Evolutionary conservation across 495 filamentous ascomycete genomes (phyloP).

Genomic region (Pyronema domesticum): DNA sequence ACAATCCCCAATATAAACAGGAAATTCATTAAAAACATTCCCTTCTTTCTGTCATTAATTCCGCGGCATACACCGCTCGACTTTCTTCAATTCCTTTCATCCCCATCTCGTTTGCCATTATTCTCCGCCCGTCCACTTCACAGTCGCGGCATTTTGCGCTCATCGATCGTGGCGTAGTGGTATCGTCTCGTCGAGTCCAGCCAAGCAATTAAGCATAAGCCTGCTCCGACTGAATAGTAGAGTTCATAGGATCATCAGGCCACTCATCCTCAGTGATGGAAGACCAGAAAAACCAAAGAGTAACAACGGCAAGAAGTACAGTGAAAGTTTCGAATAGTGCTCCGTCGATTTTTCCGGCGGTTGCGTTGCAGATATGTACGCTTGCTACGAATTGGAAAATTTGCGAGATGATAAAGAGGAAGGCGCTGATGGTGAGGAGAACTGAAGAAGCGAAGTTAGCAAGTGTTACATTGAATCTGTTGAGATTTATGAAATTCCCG

Average conservation of each 20-base stretch:
- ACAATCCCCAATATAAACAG: no score
- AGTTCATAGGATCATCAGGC: slow-evolving; percentile 35
- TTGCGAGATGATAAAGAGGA: slow-evolving; percentile 81
- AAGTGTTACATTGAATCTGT: not conserved
- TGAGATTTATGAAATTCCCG: slow-evolving; percentile 56
- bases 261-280: slow-evolving; percentile 99
- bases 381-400: slow-evolving; percentile 93
- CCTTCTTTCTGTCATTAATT: no score
- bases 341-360: slow-evolving; percentile 73
- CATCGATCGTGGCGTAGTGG: no score
- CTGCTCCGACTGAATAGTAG: slow-evolving; percentile 13
- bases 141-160: no score
- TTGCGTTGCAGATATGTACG: slow-evolving; percentile 68
- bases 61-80: no score
- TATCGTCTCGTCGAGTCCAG: no score
- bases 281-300: slow-evolving; percentile 90
- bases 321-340: slow-evolving; percentile 87
- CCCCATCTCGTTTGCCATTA: no score
- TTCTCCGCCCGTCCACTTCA: no score
- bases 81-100: no score
- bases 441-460: slow-evolving; percentile 33
- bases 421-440: slow-evolving; percentile 29
- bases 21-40: no score
- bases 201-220: slow-evolving; percentile 9
- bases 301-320: slow-evolving; percentile 62